Evolutionary conservation across 352 stramenopile species (phyloP).

Genomic region (Blastocystis sp.): DNA sequence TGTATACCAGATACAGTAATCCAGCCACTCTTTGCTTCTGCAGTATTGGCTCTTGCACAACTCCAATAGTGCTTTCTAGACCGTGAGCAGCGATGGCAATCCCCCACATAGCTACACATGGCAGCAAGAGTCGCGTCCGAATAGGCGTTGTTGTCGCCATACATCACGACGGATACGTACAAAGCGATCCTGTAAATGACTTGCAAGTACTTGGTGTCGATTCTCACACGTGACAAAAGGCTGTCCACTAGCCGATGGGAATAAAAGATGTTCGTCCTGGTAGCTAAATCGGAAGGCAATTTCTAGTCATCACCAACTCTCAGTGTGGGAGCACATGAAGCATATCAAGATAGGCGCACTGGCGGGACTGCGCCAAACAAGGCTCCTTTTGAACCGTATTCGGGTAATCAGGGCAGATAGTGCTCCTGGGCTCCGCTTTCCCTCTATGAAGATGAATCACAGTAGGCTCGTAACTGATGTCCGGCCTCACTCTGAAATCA

Average conservation of each 20-base stretch:
- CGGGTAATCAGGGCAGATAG: not conserved
- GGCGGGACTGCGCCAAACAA: not conserved
- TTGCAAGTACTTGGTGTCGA: not conserved
- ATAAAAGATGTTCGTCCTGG: not conserved
- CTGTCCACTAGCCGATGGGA: not conserved
- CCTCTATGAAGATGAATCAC: no score
- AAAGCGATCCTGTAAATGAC: not conserved
- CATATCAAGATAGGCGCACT: not conserved
- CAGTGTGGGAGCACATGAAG: not conserved
- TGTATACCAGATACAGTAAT: not conserved
- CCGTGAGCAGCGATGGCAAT: not conserved
- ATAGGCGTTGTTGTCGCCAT: not conserved
- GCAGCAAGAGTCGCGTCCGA: not conserved
- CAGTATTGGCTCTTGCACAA: not conserved
- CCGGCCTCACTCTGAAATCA: no score
- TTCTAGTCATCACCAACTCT: not conserved
- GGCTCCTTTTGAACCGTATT: not conserved
- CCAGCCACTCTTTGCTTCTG: not conserved
- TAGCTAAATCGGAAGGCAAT: not conserved
- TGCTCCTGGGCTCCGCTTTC: no score
- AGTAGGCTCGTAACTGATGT: no score
- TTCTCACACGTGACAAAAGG: not conserved
- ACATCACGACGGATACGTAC: not conserved
- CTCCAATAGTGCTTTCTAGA: not conserved
- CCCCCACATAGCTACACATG: not conserved